Percentiles rank a stretch among this genome's conserved stretches.
phyloP scores from a whole-genome alignment of 164 flowering plant genomes.

The Piper betle region DNA sequence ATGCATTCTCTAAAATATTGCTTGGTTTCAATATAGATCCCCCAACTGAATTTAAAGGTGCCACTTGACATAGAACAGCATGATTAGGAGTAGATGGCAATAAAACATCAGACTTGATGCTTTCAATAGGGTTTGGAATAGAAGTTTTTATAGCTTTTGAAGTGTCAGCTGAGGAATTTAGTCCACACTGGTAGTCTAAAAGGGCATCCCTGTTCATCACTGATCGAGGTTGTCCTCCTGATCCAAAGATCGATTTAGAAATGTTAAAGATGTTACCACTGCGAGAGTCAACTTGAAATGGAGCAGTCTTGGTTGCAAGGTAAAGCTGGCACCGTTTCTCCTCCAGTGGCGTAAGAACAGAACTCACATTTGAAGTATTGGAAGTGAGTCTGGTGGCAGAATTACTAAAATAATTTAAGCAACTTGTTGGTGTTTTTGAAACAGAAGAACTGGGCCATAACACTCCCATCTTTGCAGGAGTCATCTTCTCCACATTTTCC shows the following conservation, averaged over 20 bases:
- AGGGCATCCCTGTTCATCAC: constrained; percentile 6
- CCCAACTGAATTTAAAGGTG: constrained; percentile 23
- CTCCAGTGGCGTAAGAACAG: constrained; percentile 12
- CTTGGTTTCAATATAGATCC: constrained; percentile 17
- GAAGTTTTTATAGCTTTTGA: constrained; percentile 22
- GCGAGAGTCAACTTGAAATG: constrained; percentile 31
- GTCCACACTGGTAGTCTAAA: constrained; percentile 12
- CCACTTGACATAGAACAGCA: constrained; percentile 21
- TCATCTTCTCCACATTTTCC: constrained; percentile 10
- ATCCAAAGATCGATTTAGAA: too few relatives aligned
- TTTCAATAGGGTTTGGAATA: constrained; percentile 14
- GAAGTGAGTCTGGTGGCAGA: neutral
- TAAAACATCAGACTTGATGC: constrained; percentile 21
- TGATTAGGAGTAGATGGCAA: constrained; percentile 28
- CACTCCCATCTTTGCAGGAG: constrained; percentile 12
- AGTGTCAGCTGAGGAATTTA: constrained; percentile 22
- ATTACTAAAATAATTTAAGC: neutral
- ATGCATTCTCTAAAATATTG: constrained; percentile 18
- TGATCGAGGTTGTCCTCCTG: constrained; percentile 4
- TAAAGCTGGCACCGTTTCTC: constrained; percentile 6
- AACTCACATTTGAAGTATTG: neutral
- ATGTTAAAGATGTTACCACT: constrained; percentile 20
- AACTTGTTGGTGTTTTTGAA: neutral
- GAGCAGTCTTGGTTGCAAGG: constrained; percentile 19
- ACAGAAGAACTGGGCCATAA: constrained; percentile 1